A percentile compares a stretch with the other conserved stretches of the same genome.
Conservation (phyloP, 2,329 filamentous ascomycete genomes). For the Aspergillus transmontanensis region DNA sequence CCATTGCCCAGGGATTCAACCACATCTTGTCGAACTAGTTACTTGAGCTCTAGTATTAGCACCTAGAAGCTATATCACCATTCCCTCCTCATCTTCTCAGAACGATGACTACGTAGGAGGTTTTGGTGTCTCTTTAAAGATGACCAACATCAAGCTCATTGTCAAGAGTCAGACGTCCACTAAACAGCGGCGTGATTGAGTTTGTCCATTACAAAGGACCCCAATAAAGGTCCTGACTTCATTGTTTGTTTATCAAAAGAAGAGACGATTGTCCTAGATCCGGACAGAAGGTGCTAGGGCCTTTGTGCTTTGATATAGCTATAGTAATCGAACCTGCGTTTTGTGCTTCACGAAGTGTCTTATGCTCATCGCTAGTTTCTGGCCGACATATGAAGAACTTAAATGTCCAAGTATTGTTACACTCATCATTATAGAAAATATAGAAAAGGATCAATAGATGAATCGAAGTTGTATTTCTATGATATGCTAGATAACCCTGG, state of each 20-base stretch:
- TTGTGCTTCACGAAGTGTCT: no score
- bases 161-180: background rate
- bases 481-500: background rate
- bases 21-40: background rate
- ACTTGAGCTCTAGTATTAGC: no score
- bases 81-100: background rate
- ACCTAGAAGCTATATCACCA: no score
- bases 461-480: background rate
- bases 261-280: background rate
- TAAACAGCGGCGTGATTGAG: background rate
- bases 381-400: no score
- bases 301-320: no score
- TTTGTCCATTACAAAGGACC: background rate
- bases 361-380: no score
- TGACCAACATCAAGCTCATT: background rate
- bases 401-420: background rate
- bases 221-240: background rate
- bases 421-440: background rate
- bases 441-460: background rate
- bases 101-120: background rate
- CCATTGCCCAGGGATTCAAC: background rate
- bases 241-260: background rate
- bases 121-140: background rate
- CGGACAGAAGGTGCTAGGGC: background rate
- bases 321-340: background rate